Base-by-base conservation (phyloP, 176 grass and related monocot genomes). In the Oropetium thomaeum region DNA sequence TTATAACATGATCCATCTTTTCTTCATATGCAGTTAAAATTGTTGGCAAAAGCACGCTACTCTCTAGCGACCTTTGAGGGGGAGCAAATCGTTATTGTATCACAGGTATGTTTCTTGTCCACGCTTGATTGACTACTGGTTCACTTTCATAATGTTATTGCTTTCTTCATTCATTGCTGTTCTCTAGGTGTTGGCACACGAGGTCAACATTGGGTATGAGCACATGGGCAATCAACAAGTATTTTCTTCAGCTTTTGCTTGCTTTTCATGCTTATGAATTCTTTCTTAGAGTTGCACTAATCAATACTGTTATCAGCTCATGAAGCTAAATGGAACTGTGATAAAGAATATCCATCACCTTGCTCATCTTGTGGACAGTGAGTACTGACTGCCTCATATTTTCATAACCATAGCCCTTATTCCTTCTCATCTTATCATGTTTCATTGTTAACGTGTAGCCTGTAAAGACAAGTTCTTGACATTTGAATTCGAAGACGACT, bases 331-430 rank as follows among this genome's bases (percentile, higher is more conserved):
- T 77, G 96, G 89, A 77, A 90, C 75, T 35, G 53, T 72, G 14
- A 71, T 98, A 87, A 98, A 98, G 79, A 98, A 98, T 65, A 98
- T 98, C 42, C 88, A 87, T 27, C 91, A 98, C 84, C 91, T 98
- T 75, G 87, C 89, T 67, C 84, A 98, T 88, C 89, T 98, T 49
- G 91, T 98, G 43, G 89, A 94, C 75, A 75, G 96, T 98, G 88
- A 92, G 96, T 90, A 71, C 30, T 8, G 8, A 61, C 13, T 32
- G 12, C 32, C 26, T 73, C 22, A 35, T 76, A 57, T 14, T 67
- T 71, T 8, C 31, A 33, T 48, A 47, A 40, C 9, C 30, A 51
- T 51, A 28, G 7, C 26, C 29, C 48, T 65, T 22, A 19, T 62
- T 55, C 26, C 5, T 76, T 38, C 26, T 45, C 33, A 43, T 55